These are phyloP conservation scores for sunflower (Helianthus annuus) DNA, from an alignment of 129 eudicot genomes.

Conservation along the genomic window HanXRQr2.0-SUNRISE NC_035442.2:11626317-11626816, in stretches of 20 bases:
- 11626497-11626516: slow-evolving; percentile 78
- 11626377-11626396: slow-evolving; percentile 53
- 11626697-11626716: slow-evolving; percentile 8
- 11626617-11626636: neutral
- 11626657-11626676: neutral
- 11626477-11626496: slow-evolving; percentile 74
- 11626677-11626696: neutral
- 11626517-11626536: slow-evolving; percentile 90
- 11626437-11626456: slow-evolving; percentile 67
- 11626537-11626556: slow-evolving; percentile 61
- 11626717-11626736: neutral
- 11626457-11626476: slow-evolving; percentile 74
- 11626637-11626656: neutral
- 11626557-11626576: slow-evolving; percentile 75
- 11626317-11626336: slow-evolving; percentile 69
- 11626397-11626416: slow-evolving; percentile 88
- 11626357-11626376: slow-evolving; percentile 27
- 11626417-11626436: slow-evolving; percentile 80
- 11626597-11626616: neutral
- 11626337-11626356: slow-evolving; percentile 37
- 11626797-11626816: neutral
- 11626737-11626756: neutral
- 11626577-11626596: slow-evolving; percentile 71
- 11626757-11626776: too few species aligned
- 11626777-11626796: neutral